Conservation (phyloP, 1,284 basidiomycete genomes). For the Cutaneotrichosporon cavernicola region DNA sequence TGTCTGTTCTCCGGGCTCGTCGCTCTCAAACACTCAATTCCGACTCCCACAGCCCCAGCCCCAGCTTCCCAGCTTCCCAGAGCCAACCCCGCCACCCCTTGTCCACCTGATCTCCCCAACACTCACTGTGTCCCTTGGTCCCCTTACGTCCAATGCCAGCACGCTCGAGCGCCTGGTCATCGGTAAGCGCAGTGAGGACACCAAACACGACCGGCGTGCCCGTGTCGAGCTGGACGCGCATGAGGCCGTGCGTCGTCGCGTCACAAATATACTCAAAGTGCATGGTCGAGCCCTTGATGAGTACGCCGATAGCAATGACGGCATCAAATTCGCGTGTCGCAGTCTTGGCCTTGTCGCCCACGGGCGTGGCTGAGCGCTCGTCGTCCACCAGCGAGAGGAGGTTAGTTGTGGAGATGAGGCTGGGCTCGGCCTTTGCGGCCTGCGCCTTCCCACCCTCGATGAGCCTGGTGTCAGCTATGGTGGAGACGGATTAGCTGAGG, state of each 20-base stretch:
- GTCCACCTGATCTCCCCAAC: no score
- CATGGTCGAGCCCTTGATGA: constrained; percentile 97
- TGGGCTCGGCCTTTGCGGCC: constrained; percentile 48
- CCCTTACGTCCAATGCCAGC: constrained; percentile 66
- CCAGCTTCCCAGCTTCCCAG: background rate
- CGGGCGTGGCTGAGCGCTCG: constrained; percentile 53
- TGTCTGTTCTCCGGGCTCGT: no score
- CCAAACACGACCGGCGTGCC: constrained; percentile 96
- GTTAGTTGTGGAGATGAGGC: constrained; percentile 48
- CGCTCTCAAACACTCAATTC: background rate
- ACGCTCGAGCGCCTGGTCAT: constrained; percentile 90
- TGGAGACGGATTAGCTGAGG: no score
- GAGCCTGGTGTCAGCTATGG: constrained; percentile 32
- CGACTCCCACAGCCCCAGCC: background rate
- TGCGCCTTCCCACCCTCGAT: constrained; percentile 52
- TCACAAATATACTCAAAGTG: constrained; percentile 99
- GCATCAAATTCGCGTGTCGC: constrained; percentile 80
- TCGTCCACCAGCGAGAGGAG: constrained; percentile 69
- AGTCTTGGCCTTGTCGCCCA: constrained; percentile 47
- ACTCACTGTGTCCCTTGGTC: constrained; percentile 54
- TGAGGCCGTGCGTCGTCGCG: constrained; percentile 84
- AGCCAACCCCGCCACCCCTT: no score
- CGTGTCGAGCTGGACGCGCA: constrained; percentile 89
- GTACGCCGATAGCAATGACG: constrained; percentile 91
- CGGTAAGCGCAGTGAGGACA: constrained; percentile 86